Evolutionary conservation across 176 grass and related monocot species (phyloP).

Genomic region (Saccharum spontaneum): DNA sequence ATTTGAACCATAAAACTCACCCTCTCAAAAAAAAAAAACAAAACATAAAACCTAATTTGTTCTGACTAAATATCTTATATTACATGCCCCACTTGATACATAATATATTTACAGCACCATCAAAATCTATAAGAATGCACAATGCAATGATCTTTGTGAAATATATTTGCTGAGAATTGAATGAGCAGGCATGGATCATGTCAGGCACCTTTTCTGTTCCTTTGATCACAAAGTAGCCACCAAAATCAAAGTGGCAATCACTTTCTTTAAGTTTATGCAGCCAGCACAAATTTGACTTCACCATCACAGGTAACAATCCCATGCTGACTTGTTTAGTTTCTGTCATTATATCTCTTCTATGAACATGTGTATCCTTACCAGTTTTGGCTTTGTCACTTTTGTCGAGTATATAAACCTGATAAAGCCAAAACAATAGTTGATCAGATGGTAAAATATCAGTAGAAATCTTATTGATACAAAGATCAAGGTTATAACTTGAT

Average conservation of each 20-base stretch:
- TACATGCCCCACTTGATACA: background rate
- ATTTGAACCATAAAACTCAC: background rate
- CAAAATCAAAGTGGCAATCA: slow-evolving; percentile 84
- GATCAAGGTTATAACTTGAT: slow-evolving; percentile 1
- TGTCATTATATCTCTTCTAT: slow-evolving; percentile 45
- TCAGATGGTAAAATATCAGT: slow-evolving; percentile 29
- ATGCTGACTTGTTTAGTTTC: slow-evolving; percentile 59
- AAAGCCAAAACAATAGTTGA: slow-evolving; percentile 30
- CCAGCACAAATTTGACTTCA: slow-evolving; percentile 83
- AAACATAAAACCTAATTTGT: background rate
- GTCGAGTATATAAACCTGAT: slow-evolving; percentile 68
- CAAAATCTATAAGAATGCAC: background rate
- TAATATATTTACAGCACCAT: background rate
- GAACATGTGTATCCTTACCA: slow-evolving; percentile 41
- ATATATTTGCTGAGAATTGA: slow-evolving; percentile 10
- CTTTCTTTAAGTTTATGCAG: slow-evolving; percentile 55
- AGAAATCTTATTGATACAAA: background rate
- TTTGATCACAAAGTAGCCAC: slow-evolving; percentile 92
- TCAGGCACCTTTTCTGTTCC: slow-evolving; percentile 76
- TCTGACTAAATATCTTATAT: background rate
- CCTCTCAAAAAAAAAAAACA: too few species aligned
- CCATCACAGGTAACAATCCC: slow-evolving; percentile 76
- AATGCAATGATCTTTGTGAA: slow-evolving; percentile 4
- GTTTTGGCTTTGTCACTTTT: slow-evolving; percentile 65
- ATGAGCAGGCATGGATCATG: slow-evolving; percentile 27